Evolutionary conservation across 768 basidiomycete genomes (phyloP).

Genomic region (Lentinula boryana): DNA sequence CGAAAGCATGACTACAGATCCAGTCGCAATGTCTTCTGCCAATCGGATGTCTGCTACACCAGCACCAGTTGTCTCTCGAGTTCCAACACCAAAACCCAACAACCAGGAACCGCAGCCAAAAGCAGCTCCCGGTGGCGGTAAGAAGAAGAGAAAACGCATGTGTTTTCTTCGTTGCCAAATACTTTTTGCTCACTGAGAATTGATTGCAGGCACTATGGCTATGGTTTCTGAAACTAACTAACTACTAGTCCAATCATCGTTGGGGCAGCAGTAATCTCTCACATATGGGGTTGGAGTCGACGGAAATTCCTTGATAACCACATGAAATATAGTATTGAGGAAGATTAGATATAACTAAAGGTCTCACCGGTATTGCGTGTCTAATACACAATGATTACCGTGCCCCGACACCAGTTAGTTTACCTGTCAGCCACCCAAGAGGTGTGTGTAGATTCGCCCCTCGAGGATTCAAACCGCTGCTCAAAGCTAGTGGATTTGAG

Average conservation of each 20-base stretch:
- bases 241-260: not conserved
- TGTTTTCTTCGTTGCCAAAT: slow-evolving; percentile 7
- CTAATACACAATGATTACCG: slow-evolving; percentile 11
- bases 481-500: slow-evolving; percentile 78
- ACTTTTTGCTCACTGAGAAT: not conserved
- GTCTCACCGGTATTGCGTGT: no score
- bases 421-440: slow-evolving; percentile 74
- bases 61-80: slow-evolving; percentile 11
- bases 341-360: no score
- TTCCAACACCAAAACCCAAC: not conserved
- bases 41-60: slow-evolving; percentile 16
- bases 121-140: slow-evolving; percentile 45
- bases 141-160: slow-evolving; percentile 77
- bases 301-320: not conserved
- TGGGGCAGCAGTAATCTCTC: not conserved
- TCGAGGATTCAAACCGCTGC: slow-evolving; percentile 55
- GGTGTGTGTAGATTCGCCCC: slow-evolving; percentile 62
- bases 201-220: not conserved
- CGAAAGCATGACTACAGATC: slow-evolving; percentile 15
- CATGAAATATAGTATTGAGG: not conserved
- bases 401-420: slow-evolving; percentile 60
- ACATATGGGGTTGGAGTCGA: not conserved
- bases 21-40: slow-evolving; percentile 10
- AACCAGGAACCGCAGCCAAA: slow-evolving; percentile 44
- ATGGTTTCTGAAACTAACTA: not conserved